Conservation (phyloP, 2,329 filamentous ascomycete genomes). For the Metarhizium robertsii region DNA sequence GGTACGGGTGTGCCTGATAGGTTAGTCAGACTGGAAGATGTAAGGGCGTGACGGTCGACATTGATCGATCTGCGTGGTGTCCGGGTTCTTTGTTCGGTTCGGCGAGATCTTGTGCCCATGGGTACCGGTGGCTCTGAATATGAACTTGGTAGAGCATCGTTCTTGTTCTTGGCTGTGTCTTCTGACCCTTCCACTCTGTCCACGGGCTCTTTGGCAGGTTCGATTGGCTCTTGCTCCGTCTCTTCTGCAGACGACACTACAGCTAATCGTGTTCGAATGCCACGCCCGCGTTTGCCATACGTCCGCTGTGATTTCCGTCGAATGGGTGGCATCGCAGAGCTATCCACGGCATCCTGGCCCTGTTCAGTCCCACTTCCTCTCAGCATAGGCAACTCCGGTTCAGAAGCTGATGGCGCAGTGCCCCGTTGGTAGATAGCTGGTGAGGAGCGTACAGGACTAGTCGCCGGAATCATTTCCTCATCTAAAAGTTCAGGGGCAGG, state of each 20-base stretch:
- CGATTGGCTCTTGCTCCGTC: neutral
- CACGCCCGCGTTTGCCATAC: constrained; percentile 1
- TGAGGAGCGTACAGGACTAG: constrained; percentile 24
- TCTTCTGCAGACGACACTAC: constrained; percentile 4
- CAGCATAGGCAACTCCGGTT: constrained; percentile 26
- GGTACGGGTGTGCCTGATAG: constrained; percentile 29
- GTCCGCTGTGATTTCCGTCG: constrained; percentile 8
- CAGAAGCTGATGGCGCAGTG: constrained; percentile 12
- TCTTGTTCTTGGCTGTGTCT: neutral
- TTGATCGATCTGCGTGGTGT: constrained; percentile 12
- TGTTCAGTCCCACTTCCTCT: constrained; percentile 13
- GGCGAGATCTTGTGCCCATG: constrained; percentile 2
- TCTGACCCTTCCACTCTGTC: neutral
- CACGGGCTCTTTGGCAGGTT: neutral
- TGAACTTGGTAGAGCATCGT: neutral
- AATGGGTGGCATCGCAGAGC: constrained; percentile 18
- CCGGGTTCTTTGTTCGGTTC: constrained; percentile 10
- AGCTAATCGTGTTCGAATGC: neutral
- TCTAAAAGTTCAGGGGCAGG: constrained; percentile 8
- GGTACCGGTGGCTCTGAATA: neutral
- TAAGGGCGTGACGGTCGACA: neutral
- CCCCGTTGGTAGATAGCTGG: constrained; percentile 15
- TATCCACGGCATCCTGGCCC: constrained; percentile 12
- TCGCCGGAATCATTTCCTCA: constrained; percentile 30
- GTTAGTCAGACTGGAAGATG: constrained; percentile 31